phyloP scores from a whole-genome alignment of 2,329 filamentous ascomycete genomes.

The Aspergillus amoenus region DNA sequence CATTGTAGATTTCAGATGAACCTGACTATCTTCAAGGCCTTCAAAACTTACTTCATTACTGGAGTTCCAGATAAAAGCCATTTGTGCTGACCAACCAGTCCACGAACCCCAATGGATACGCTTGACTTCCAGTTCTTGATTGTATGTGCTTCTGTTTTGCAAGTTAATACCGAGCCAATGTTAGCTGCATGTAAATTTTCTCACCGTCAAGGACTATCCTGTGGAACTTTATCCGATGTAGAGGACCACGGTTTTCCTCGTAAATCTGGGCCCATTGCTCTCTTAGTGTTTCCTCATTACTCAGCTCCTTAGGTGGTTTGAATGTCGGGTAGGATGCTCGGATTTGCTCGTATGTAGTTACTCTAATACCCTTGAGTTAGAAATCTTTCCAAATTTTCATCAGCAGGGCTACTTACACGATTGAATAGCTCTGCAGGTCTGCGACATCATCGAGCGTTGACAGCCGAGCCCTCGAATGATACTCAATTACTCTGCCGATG shows the following conservation, averaged over 20 bases:
- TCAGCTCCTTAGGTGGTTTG: slow-evolving; percentile 17
- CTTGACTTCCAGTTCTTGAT: slow-evolving; percentile 38
- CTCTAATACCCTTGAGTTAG: slow-evolving; percentile 15
- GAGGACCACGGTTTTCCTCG: slow-evolving; percentile 25
- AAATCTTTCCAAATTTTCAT: too few species aligned
- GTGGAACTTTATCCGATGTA: slow-evolving; percentile 38
- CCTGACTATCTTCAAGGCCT: not conserved
- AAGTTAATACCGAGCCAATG: not conserved
- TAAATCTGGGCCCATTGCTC: slow-evolving; percentile 27
- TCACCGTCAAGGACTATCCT: slow-evolving; percentile 44
- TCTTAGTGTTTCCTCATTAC: slow-evolving; percentile 18
- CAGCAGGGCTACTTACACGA: slow-evolving; percentile 21
- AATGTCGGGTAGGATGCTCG: slow-evolving; percentile 32
- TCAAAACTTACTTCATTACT: slow-evolving; percentile 33
- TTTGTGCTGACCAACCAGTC: slow-evolving; percentile 34
- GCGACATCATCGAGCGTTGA: slow-evolving; percentile 19
- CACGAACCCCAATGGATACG: slow-evolving; percentile 37
- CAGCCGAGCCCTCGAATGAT: slow-evolving; percentile 24
- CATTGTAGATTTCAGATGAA: not conserved
- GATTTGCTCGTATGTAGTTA: slow-evolving; percentile 42
- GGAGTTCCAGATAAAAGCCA: slow-evolving; percentile 44
- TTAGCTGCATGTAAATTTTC: not conserved
- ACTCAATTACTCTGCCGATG: slow-evolving; percentile 24
- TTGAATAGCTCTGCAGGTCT: slow-evolving; percentile 18
- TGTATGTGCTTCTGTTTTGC: slow-evolving; percentile 29